A percentile compares a stretch with the other conserved stretches of the same genome.
These are phyloP conservation scores for Calonectria montana DNA, from an alignment of 2,329 filamentous ascomycete genomes.

Conservation along the genomic window DNA sequence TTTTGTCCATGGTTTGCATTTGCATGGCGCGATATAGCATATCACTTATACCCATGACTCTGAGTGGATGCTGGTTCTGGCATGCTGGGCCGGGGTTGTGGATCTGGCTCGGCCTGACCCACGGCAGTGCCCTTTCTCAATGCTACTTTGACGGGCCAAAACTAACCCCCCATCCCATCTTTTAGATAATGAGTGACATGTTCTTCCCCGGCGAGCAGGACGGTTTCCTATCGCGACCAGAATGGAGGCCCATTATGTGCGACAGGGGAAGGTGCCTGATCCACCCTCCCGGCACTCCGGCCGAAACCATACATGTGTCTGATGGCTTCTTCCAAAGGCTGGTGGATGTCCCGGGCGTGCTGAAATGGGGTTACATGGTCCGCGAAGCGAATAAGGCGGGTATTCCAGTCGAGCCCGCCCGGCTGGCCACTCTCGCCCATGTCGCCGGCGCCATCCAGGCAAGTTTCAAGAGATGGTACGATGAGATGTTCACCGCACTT, in stretches of 20 bases:
- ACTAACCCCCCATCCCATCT: conserved; percentile 36
- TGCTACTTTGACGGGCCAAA: conserved; percentile 34
- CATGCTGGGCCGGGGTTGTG: conserved; percentile 28
- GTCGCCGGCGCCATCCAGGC: conserved; percentile 43
- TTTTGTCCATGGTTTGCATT: conserved; percentile 30
- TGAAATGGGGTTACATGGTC: conserved; percentile 47
- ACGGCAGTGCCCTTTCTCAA: conserved; percentile 31
- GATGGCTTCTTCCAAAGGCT: conserved; percentile 50
- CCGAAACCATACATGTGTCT: conserved; percentile 39
- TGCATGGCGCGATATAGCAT: conserved; percentile 42
- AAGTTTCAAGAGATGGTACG: conserved; percentile 49
- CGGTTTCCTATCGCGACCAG: conserved; percentile 51
- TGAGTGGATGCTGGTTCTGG: conserved; percentile 37
- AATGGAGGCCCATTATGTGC: conserved; percentile 50
- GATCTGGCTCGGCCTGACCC: conserved; percentile 30
- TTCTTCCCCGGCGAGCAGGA: conserved; percentile 49
- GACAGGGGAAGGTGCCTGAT: conserved; percentile 41
- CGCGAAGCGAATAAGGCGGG: conserved; percentile 45
- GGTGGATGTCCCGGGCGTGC: conserved; percentile 48
- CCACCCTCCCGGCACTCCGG: conserved; percentile 36
- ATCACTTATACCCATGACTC: conserved; percentile 39
- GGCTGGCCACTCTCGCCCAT: conserved; percentile 44
- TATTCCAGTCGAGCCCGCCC: conserved; percentile 43
- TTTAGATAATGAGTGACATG: conserved; percentile 52
- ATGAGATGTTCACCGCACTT: conserved; percentile 37